phyloP scores from a whole-genome alignment of 441 rosid species.

The Eruca vesicaria region DNA sequence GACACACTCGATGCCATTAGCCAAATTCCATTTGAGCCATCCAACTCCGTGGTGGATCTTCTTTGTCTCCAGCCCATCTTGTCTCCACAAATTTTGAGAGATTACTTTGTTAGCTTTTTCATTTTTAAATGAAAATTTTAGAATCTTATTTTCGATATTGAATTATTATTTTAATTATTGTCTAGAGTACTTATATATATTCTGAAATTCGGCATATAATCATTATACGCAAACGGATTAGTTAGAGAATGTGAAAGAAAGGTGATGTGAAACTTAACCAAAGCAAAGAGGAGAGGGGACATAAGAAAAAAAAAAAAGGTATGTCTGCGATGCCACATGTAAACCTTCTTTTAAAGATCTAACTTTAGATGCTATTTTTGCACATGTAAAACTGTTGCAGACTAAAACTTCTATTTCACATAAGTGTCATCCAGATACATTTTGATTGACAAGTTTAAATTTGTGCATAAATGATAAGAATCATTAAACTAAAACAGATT shows the following conservation, averaged over 20 bases:
- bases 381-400: not conserved
- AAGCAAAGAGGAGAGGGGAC: slow-evolving; percentile 34
- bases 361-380: slow-evolving; percentile 26
- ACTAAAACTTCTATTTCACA: not conserved
- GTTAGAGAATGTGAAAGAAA: slow-evolving; percentile 12
- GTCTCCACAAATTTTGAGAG: not conserved
- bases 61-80: slow-evolving; percentile 34
- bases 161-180: not conserved
- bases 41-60: slow-evolving; percentile 34
- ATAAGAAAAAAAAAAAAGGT: slow-evolving; percentile 32
- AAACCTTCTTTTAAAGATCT: slow-evolving; percentile 14
- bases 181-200: not conserved
- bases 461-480: not conserved
- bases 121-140: not conserved
- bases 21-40: slow-evolving; percentile 34
- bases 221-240: not conserved
- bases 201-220: not conserved
- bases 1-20: slow-evolving; percentile 29
- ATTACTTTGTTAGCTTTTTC: not conserved
- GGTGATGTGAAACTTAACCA: slow-evolving; percentile 18
- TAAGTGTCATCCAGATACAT: not conserved
- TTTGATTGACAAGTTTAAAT: not conserved
- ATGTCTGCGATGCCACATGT: slow-evolving; percentile 31
- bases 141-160: not conserved
- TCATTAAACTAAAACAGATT: not conserved